Conservation (phyloP, 495 filamentous ascomycete genomes). For the Jackrogersella multiformis region DNA sequence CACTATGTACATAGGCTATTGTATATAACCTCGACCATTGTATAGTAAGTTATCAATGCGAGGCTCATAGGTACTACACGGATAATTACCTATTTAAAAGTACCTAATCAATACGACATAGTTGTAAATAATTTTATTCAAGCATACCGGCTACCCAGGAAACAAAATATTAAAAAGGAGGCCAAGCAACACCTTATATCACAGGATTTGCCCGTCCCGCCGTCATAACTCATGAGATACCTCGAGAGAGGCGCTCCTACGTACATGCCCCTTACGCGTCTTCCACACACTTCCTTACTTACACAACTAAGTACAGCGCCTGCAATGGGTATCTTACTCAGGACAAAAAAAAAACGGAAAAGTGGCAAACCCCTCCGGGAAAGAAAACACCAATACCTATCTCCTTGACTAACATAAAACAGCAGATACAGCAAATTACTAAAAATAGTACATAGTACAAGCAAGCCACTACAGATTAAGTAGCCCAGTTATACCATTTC, state of each 20-base stretch:
- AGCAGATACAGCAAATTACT: too few species aligned
- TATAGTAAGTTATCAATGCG: not conserved
- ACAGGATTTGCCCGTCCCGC: not conserved
- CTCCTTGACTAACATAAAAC: too few species aligned
- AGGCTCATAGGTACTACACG: too few species aligned
- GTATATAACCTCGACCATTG: not conserved
- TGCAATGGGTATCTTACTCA: not conserved
- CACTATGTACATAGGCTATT: too few species aligned
- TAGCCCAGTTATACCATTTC: too few species aligned
- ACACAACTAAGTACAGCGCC: not conserved
- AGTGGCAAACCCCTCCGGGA: too few species aligned
- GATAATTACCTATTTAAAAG: too few species aligned
- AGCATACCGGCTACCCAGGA: not conserved
- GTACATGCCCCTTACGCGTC: not conserved
- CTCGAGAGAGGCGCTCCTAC: not conserved
- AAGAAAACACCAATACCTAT: too few species aligned
- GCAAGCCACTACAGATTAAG: too few species aligned
- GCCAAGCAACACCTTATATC: not conserved
- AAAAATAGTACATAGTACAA: too few species aligned
- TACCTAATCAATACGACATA: too few species aligned
- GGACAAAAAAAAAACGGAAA: not conserved
- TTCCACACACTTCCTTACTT: too few species aligned
- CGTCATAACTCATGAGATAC: constrained; percentile 13
- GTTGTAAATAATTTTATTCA: not conserved
- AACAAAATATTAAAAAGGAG: not conserved